Conservation (phyloP, 305 asterid species). For the Fraxinus paxiana region DNA sequence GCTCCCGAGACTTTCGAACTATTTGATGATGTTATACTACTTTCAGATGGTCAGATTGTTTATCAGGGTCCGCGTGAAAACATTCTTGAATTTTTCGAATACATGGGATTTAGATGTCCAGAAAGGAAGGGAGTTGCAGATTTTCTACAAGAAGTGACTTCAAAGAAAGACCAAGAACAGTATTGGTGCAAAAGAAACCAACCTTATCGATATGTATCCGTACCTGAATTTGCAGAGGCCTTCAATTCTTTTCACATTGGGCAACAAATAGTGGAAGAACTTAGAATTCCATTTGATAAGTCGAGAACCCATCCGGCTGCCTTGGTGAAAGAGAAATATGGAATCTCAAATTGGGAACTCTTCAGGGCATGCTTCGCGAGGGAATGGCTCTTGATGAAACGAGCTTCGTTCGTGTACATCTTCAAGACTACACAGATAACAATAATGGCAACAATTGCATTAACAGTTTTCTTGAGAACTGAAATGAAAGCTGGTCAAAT, state of each 20-base stretch:
- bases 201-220: slow-evolving; percentile 36
- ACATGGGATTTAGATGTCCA: slow-evolving; percentile 52
- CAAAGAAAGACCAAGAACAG: slow-evolving; percentile 51
- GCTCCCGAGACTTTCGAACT: slow-evolving; percentile 52
- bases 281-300: slow-evolving; percentile 43
- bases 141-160: slow-evolving; percentile 56
- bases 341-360: slow-evolving; percentile 46
- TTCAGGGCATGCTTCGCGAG: slow-evolving; percentile 45
- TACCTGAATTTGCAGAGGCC: slow-evolving; percentile 30
- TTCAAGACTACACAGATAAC: slow-evolving; percentile 60
- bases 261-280: slow-evolving; percentile 30
- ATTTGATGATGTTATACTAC: slow-evolving; percentile 48
- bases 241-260: slow-evolving; percentile 37
- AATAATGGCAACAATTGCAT: slow-evolving; percentile 57
- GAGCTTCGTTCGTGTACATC: slow-evolving; percentile 38
- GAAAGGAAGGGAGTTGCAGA: slow-evolving; percentile 56
- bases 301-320: slow-evolving; percentile 46
- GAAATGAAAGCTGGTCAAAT: slow-evolving; percentile 44
- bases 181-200: slow-evolving; percentile 39
- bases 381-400: slow-evolving; percentile 50
- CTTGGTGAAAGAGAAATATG: slow-evolving; percentile 43
- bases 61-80: slow-evolving; percentile 52
- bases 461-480: slow-evolving; percentile 50
- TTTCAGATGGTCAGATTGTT: slow-evolving; percentile 49
- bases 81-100: slow-evolving; percentile 40